phyloP scores from a whole-genome alignment of 257 asterid species.

The Solanum clarkiae region DNA sequence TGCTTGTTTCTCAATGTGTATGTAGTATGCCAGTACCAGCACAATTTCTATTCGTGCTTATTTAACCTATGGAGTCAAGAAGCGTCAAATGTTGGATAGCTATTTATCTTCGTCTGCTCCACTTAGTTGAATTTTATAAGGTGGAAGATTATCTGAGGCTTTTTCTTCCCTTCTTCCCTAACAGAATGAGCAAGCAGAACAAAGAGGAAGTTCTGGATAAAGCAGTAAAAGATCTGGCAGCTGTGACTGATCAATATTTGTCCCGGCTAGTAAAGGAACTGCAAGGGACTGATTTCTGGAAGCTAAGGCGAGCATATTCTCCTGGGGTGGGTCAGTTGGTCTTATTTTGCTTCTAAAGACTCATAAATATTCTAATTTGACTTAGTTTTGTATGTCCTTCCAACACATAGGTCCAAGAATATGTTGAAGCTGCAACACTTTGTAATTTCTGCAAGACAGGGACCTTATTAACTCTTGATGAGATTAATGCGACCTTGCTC shows the following conservation, averaged over 20 bases:
- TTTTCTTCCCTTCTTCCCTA: not conserved
- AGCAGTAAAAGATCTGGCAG: constrained; percentile 72
- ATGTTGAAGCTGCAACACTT: constrained; percentile 90
- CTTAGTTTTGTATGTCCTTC: constrained; percentile 5
- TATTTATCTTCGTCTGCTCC: not conserved
- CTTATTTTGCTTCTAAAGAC: not conserved
- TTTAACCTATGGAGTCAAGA: not conserved
- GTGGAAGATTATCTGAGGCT: not conserved
- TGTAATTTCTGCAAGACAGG: constrained; percentile 81
- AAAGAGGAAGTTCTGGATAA: constrained; percentile 62
- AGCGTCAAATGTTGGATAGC: not conserved
- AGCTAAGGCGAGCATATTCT: constrained; percentile 86
- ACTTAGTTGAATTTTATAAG: not conserved
- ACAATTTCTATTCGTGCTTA: not conserved
- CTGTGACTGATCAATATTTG: constrained; percentile 54
- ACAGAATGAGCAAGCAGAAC: constrained; percentile 73
- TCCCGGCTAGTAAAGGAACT: constrained; percentile 74
- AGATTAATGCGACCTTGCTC: constrained; percentile 56
- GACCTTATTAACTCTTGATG: constrained; percentile 58
- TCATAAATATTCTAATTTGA: not conserved
- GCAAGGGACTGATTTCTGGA: constrained; percentile 88
- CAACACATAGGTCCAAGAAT: constrained; percentile 69
- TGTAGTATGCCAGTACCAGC: not conserved
- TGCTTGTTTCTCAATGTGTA: not conserved
- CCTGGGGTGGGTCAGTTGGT: constrained; percentile 57